Evolutionary conservation across 306 rosid species (phyloP).

Genomic region (Vigna mungo): DNA sequence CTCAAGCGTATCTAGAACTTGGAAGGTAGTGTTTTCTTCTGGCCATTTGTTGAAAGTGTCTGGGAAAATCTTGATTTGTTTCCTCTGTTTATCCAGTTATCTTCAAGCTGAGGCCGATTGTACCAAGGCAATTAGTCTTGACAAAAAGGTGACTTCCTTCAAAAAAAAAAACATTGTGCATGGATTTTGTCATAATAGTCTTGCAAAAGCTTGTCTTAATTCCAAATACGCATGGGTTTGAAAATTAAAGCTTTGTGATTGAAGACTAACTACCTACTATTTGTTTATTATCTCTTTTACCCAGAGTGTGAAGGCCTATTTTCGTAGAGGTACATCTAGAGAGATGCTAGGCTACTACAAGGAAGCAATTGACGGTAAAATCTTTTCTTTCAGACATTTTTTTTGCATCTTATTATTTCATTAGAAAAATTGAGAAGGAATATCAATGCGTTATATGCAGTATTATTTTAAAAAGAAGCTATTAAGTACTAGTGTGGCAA

Average conservation of each 20-base stretch:
- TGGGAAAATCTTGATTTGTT: slow-evolving; percentile 46
- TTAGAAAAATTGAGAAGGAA: slow-evolving; percentile 4
- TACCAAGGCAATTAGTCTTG: slow-evolving; percentile 78
- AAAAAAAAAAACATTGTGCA: background rate
- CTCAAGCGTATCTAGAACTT: slow-evolving; percentile 85
- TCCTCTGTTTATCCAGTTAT: slow-evolving; percentile 57
- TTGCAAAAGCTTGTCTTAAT: slow-evolving; percentile 5
- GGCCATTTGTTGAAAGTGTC: slow-evolving; percentile 30
- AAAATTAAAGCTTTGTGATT: slow-evolving; percentile 13
- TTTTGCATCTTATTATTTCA: slow-evolving; percentile 27
- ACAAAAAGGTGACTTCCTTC: slow-evolving; percentile 75
- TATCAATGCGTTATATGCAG: background rate
- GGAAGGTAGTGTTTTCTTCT: slow-evolving; percentile 64
- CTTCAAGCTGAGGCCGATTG: slow-evolving; percentile 91
- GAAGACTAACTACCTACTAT: background rate
- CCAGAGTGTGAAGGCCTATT: slow-evolving; percentile 92
- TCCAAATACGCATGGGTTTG: slow-evolving; percentile 5
- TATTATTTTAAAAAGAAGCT: background rate
- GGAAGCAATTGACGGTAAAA: slow-evolving; percentile 91
- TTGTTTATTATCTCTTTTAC: slow-evolving; percentile 39
- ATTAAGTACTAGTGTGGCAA: background rate
- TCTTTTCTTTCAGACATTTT: slow-evolving; percentile 32
- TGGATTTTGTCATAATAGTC: slow-evolving; percentile 22
- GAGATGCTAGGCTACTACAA: slow-evolving; percentile 93
- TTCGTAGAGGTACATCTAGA: slow-evolving; percentile 92